Evolutionary conservation across 1,284 basidiomycete species (phyloP), one percentile per base, ranked within the genome.

Genomic region (Abortiporus biennis): DNA sequence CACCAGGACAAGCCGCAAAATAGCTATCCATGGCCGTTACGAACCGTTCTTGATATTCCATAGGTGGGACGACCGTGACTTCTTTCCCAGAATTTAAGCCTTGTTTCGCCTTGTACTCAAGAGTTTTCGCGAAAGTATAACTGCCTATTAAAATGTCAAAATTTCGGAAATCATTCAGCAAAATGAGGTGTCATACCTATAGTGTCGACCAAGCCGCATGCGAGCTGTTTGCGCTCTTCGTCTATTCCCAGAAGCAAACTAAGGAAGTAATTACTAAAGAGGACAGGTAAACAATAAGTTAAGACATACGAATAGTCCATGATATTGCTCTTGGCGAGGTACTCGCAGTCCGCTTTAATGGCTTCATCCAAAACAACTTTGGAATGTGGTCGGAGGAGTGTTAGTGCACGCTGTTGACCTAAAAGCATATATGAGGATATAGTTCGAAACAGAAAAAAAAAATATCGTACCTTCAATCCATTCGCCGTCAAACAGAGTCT

Each of bases 81-180:
- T 85, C 78, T 54, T 82, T 82, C 2, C 72, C 74, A 5, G 76
- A 67, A 43, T 75, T 75, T 3, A 85, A 64, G 15, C 76, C 77
- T 40, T 82, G 79, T 56, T 87, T 87, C 6, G 80, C 82, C 55
- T 85, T 87, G 60, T 84, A 84, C 57, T 86, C 84, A 8, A 87
- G 61, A 0, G 82, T 85, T 60, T 85, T 87, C 0, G 82, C 82
- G 52, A 85, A 83, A 0, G 81, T 85, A 54, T 83, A 85, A 50
- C 80, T 85, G 20, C 80, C 78, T 80, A 45, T 38, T n/a, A n/a
- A n/a, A n/a, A n/a, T 29, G 38, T 19, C 1, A 29, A 42, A 32
- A 34, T 34, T 31, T 17, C 24, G 36, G 17, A 19, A 36, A 8
- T 24, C 25, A 29, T 9, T 6, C 17, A n/a, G n/a, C 36, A 23